Conservation (phyloP, 257 asterid species). For the Paulownia fortunei region DNA sequence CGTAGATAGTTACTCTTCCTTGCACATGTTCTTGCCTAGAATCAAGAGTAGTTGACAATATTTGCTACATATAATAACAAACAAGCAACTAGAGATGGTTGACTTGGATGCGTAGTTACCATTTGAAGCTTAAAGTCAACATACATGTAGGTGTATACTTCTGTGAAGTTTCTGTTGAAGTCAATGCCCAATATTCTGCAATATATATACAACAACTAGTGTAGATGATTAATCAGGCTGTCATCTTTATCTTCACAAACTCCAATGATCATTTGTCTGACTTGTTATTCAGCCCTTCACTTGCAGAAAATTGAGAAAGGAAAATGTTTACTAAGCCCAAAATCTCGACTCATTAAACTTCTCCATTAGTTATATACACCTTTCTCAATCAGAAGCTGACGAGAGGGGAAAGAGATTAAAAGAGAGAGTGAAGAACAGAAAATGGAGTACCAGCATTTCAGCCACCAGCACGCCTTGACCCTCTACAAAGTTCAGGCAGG, state of each 20-base stretch:
- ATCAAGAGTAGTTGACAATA: slow-evolving; percentile 2
- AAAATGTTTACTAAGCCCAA: background rate
- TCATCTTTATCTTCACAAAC: background rate
- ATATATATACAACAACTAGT: background rate
- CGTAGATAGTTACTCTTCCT: background rate
- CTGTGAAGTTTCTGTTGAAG: slow-evolving; percentile 19
- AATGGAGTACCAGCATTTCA: slow-evolving; percentile 69
- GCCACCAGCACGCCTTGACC: slow-evolving; percentile 63
- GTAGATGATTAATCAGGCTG: slow-evolving; percentile 6
- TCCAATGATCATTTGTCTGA: slow-evolving; percentile 2
- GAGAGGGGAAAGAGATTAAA: background rate
- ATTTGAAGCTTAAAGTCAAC: slow-evolving; percentile 35
- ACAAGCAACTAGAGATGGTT: slow-evolving; percentile 22
- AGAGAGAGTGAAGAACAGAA: background rate
- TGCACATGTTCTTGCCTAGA: slow-evolving; percentile 16
- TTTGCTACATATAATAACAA: slow-evolving; percentile 8
- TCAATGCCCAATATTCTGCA: slow-evolving; percentile 36
- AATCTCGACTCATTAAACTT: slow-evolving; percentile 26
- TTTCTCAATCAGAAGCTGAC: slow-evolving; percentile 15
- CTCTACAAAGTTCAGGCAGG: slow-evolving; percentile 49
- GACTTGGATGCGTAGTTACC: slow-evolving; percentile 20
- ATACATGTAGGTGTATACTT: slow-evolving; percentile 5
- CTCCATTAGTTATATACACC: slow-evolving; percentile 6
- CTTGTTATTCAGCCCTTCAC: background rate
- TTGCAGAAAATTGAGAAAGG: background rate